These are phyloP conservation scores for Lachnellula hyalina DNA, from an alignment of 2,329 filamentous ascomycete genomes.

Conservation along the genomic window DNA sequence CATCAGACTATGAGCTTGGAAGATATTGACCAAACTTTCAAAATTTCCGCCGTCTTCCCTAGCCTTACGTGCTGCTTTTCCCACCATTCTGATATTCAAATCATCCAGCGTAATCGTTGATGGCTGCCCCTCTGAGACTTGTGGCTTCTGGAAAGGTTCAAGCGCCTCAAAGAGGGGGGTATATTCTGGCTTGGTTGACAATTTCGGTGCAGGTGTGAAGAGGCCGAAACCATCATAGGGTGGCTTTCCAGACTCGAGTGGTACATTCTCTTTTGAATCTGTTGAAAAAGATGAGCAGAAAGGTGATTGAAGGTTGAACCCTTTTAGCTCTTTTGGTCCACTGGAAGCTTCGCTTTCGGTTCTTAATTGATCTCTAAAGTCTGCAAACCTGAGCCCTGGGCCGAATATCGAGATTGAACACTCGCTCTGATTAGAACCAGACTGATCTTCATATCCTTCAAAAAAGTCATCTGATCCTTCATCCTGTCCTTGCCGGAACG, in stretches of 20 bases:
- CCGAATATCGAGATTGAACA: background rate
- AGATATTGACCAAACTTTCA: slow-evolving; percentile 18
- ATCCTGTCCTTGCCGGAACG: no score
- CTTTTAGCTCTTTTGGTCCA: background rate
- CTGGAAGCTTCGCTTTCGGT: no score
- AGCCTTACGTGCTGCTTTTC: slow-evolving; percentile 8
- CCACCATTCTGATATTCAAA: slow-evolving; percentile 9
- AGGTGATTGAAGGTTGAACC: background rate
- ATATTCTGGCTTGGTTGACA: background rate
- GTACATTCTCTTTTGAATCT: no score
- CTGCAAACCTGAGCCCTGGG: background rate
- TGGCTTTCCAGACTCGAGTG: background rate
- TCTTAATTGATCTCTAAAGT: background rate
- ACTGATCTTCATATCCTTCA: background rate
- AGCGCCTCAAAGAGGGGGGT: background rate
- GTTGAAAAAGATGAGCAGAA: no score
- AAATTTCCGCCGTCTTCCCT: slow-evolving; percentile 6
- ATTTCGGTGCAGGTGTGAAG: background rate
- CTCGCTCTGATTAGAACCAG: background rate
- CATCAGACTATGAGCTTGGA: slow-evolving; percentile 20
- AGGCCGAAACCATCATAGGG: background rate
- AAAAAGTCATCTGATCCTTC: background rate
- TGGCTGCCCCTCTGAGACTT: background rate
- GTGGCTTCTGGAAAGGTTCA: background rate
- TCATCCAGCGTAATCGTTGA: slow-evolving; percentile 1